Conservation (phyloP, 306 rosid genomes). For the Castanea mollissima region DNA sequence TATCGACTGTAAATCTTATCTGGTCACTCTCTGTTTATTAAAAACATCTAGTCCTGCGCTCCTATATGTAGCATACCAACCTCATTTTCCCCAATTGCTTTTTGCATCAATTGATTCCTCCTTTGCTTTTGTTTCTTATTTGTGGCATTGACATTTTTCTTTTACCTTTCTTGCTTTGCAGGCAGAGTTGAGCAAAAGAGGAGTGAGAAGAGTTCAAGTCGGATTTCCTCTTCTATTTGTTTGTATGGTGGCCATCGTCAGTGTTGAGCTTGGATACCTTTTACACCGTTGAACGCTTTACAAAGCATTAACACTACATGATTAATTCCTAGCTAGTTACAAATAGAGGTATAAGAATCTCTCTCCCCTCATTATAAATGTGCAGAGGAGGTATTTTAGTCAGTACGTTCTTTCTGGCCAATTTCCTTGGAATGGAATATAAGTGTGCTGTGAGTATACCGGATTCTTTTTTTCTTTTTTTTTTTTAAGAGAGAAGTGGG, state of each 20-base stretch:
- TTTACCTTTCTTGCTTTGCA: constrained; percentile 28
- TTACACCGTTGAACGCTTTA: constrained; percentile 42
- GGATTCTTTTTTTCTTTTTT: background rate
- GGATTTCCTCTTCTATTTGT: constrained; percentile 82
- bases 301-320: background rate
- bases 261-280: constrained; percentile 63
- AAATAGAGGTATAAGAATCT: background rate
- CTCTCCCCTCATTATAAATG: constrained; percentile 8
- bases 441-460: background rate
- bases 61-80: background rate
- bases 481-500: too few species aligned
- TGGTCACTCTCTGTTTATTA: background rate
- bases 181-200: constrained; percentile 51
- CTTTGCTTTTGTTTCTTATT: background rate
- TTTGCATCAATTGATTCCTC: background rate
- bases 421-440: background rate
- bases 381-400: constrained; percentile 10
- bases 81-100: background rate
- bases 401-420: background rate
- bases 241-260: constrained; percentile 71
- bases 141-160: background rate
- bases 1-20: background rate
- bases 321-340: background rate
- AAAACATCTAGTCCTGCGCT: too few species aligned
- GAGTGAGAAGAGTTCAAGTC: constrained; percentile 50